A percentile compares a stretch with the other conserved stretches of the same genome.
phyloP scores from a whole-genome alignment of 2,329 filamentous ascomycete species.

The Fusarium tuaranense region DNA sequence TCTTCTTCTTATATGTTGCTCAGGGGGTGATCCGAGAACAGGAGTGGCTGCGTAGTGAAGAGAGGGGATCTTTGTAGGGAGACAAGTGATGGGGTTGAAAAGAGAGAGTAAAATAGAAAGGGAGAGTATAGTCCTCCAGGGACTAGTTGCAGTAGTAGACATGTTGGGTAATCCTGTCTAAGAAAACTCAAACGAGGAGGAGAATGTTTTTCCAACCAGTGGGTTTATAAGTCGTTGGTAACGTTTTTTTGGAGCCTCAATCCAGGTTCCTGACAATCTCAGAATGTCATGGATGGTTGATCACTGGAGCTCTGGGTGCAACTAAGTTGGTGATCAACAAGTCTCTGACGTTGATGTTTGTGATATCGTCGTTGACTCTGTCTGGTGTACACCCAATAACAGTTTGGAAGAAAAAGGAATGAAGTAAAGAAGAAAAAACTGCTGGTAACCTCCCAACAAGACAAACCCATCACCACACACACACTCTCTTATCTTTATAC shows the following conservation, averaged over 20 bases:
- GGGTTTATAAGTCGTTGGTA: conserved; percentile 18
- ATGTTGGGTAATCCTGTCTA: conserved; percentile 21
- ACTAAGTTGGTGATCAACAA: conserved; percentile 30
- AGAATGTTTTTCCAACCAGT: background rate
- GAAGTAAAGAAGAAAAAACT: background rate
- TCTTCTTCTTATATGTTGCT: conserved; percentile 26
- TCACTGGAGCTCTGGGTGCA: conserved; percentile 26
- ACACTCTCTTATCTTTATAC: conserved; percentile 29
- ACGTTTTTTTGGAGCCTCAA: conserved; percentile 30
- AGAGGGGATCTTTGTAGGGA: conserved; percentile 10
- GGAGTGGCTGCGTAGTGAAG: background rate
- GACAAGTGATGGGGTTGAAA: conserved; percentile 2
- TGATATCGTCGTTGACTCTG: conserved; percentile 13
- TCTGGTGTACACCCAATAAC: background rate
- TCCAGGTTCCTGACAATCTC: conserved; percentile 32
- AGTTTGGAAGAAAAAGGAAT: background rate
- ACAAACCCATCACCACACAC: background rate
- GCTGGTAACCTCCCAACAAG: background rate
- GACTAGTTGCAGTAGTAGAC: conserved; percentile 6
- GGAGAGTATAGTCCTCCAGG: conserved; percentile 18
- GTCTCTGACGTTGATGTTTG: conserved; percentile 30
- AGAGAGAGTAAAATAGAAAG: conserved; percentile 14
- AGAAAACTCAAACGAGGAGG: background rate
- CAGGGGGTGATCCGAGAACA: conserved; percentile 1
- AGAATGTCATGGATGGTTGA: conserved; percentile 37